Conservation (phyloP, 2,329 filamentous ascomycete genomes). For the Colletotrichum sublineola region DNA sequence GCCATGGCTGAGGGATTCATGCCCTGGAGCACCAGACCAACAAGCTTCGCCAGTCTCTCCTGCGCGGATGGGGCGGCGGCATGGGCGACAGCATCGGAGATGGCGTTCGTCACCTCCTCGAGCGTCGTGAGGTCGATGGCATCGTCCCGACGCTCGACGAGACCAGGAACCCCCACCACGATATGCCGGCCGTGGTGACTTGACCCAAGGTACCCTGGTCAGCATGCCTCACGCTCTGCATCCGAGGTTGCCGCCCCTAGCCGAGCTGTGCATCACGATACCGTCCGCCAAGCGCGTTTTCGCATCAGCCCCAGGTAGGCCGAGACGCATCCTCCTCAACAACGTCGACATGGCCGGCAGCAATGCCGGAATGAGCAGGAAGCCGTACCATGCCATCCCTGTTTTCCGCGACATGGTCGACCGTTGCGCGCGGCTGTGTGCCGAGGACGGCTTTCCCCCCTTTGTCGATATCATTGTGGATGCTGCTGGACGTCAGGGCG, state of each 20-base stretch:
- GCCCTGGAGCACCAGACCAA: too few relatives aligned
- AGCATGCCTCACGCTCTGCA: not conserved
- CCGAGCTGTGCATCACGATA: not conserved
- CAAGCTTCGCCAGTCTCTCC: too few relatives aligned
- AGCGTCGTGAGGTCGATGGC: too few relatives aligned
- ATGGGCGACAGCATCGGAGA: too few relatives aligned
- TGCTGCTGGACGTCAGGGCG: not conserved
- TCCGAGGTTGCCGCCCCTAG: not conserved
- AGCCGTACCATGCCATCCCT: not conserved
- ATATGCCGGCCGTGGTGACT: too few relatives aligned
- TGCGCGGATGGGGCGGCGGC: too few relatives aligned
- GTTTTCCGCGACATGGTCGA: not conserved
- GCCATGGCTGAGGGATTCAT: too few relatives aligned
- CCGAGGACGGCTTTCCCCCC: not conserved
- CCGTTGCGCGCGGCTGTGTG: not conserved
- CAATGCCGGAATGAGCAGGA: not conserved
- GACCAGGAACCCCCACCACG: too few relatives aligned
- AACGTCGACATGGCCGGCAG: not conserved
- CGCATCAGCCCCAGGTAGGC: not conserved
- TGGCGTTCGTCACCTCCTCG: too few relatives aligned
- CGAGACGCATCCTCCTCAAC: not conserved
- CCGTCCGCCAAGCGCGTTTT: not conserved
- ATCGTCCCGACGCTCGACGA: too few relatives aligned
- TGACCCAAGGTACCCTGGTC: not conserved
- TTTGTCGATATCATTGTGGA: not conserved